These are phyloP conservation scores for Eruca vesicaria DNA, from an alignment of 441 rosid genomes.

Conservation along the genomic window DNA sequence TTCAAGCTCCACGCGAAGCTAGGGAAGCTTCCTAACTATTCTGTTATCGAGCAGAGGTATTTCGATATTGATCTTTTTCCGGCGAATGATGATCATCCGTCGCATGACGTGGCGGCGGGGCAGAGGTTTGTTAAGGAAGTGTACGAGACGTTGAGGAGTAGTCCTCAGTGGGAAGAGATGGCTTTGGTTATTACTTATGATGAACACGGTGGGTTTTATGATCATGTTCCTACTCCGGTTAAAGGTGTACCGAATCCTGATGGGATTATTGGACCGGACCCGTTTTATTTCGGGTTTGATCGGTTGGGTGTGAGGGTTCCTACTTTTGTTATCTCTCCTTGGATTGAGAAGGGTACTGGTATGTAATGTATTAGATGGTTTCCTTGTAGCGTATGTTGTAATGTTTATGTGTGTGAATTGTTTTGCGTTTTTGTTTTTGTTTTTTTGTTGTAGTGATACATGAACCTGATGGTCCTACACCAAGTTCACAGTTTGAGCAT, in stretches of 20 bases:
- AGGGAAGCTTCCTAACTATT: constrained; percentile 82
- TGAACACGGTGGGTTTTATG: constrained; percentile 93
- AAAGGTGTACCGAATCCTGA: constrained; percentile 81
- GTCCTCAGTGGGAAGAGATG: constrained; percentile 97
- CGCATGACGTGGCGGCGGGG: constrained; percentile 85
- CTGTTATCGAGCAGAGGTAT: constrained; percentile 83
- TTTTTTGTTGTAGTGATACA: constrained; percentile 47
- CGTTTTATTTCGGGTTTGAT: constrained; percentile 77
- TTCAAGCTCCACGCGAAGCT: constrained; percentile 66
- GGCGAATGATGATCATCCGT: constrained; percentile 94
- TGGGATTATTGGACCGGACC: constrained; percentile 86
- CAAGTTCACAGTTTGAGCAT: constrained; percentile 61
- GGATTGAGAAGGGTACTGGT: constrained; percentile 95
- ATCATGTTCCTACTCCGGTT: constrained; percentile 89
- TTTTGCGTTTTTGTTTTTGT: neutral
- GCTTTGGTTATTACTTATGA: constrained; percentile 88
- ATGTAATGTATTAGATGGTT: constrained; percentile 26
- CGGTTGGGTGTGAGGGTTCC: constrained; percentile 94
- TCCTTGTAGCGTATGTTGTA: neutral
- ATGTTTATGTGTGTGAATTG: neutral
- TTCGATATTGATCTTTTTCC: constrained; percentile 62
- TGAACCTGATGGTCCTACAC: constrained; percentile 63
- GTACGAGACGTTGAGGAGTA: constrained; percentile 74
- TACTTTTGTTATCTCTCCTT: constrained; percentile 70
- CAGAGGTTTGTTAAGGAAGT: constrained; percentile 93